Evolutionary conservation across 257 asterid genomes (phyloP).

Genomic region (Solanum neorickii): DNA sequence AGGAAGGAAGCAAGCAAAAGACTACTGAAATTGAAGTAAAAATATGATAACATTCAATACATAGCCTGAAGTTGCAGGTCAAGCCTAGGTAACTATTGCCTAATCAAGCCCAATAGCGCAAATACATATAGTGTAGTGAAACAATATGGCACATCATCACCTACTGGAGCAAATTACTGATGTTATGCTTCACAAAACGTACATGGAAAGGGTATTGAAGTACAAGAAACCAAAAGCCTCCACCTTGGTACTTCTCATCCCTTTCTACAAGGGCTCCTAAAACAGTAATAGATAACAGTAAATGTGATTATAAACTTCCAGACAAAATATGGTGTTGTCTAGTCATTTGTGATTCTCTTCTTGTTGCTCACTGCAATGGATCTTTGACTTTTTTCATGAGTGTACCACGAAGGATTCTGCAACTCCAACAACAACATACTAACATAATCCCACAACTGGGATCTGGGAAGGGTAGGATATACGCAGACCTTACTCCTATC

Average conservation of each 20-base stretch:
- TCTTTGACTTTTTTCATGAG: no score
- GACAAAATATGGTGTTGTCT: no score
- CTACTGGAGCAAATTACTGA: not conserved
- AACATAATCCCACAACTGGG: no score
- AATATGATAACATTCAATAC: not conserved
- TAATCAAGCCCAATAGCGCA: not conserved
- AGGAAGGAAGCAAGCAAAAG: not conserved
- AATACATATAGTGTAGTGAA: not conserved
- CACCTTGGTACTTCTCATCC: not conserved
- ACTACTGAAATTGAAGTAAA: not conserved
- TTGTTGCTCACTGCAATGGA: no score
- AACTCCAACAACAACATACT: no score
- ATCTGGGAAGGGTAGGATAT: no score
- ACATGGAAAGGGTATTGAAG: not conserved
- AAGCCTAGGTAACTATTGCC: not conserved
- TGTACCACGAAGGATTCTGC: no score
- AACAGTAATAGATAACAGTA: no score
- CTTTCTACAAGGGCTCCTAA: not conserved
- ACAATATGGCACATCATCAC: not conserved
- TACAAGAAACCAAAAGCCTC: not conserved
- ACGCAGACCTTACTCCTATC: no score
- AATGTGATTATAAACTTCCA: no score
- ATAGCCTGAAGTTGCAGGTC: not conserved
- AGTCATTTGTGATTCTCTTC: no score
- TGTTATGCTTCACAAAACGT: not conserved